Conservation (phyloP, 306 rosid species). For the Vigna trinervia region DNA sequence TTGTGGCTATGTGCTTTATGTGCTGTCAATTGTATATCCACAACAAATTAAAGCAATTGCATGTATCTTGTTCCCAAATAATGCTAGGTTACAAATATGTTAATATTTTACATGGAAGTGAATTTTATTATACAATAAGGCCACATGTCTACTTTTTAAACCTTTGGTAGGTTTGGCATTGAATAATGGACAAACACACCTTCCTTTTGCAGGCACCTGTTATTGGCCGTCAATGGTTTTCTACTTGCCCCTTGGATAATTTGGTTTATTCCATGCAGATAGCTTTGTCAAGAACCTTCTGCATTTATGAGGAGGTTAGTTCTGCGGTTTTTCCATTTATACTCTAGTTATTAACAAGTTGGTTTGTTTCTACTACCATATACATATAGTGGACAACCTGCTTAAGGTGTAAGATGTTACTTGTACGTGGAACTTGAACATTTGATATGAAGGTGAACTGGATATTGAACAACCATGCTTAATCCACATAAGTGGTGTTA, state of each 20-base stretch:
- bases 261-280: conserved; percentile 64
- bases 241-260: conserved; percentile 58
- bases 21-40: neutral
- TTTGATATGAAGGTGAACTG: conserved; percentile 14
- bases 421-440: conserved; percentile 7
- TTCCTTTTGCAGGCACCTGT: conserved; percentile 61
- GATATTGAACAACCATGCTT: neutral
- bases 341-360: conserved; percentile 31
- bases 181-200: conserved; percentile 29
- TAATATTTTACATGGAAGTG: conserved; percentile 15
- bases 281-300: conserved; percentile 87
- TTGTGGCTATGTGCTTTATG: too few species aligned
- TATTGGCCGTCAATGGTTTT: conserved; percentile 89
- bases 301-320: conserved; percentile 85
- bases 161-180: conserved; percentile 17
- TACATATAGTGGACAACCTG: conserved; percentile 24
- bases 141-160: neutral
- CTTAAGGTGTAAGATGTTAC: conserved; percentile 12
- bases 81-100: conserved; percentile 19
- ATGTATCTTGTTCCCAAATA: conserved; percentile 3
- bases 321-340: conserved; percentile 24
- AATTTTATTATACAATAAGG: conserved; percentile 24
- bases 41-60: neutral
- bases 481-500: neutral
- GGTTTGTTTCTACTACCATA: conserved; percentile 24